These are phyloP conservation scores for Torrubiella hemipterigena DNA, from an alignment of 2,329 filamentous ascomycete genomes.

Conservation along the genomic window DNA sequence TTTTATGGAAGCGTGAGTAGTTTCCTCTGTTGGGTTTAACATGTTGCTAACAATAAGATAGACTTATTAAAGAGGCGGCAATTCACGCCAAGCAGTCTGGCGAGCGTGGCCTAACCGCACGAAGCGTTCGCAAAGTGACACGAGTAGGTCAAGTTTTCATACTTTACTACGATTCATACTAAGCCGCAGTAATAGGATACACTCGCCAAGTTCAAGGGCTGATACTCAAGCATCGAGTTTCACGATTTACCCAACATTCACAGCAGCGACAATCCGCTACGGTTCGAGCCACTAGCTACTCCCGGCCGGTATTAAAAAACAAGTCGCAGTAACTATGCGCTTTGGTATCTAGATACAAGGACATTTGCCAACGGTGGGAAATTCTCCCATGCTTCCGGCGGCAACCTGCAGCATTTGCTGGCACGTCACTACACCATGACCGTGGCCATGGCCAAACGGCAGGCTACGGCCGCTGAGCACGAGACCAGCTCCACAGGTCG, in stretches of 20 bases:
- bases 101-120: slow-evolving; percentile 62
- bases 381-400: no score
- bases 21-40: neutral
- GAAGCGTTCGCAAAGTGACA: slow-evolving; percentile 66
- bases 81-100: slow-evolving; percentile 65
- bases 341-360: no score
- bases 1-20: slow-evolving; percentile 59
- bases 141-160: no score
- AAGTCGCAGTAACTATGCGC: no score
- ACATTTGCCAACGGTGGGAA: no score
- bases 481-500: slow-evolving; percentile 6
- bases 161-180: neutral
- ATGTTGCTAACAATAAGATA: slow-evolving; percentile 18
- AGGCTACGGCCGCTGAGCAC: slow-evolving; percentile 1
- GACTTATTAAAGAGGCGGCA: slow-evolving; percentile 66
- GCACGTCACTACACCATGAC: no score
- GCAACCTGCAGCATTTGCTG: neutral
- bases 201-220: slow-evolving; percentile 57
- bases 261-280: no score
- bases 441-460: no score
- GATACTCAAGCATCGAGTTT: no score
- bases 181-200: slow-evolving; percentile 36
- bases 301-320: no score
- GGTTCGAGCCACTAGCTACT: no score
- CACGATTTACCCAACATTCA: no score